phyloP scores from a whole-genome alignment of 257 asterid species.

The Jasminum sambac region DNA sequence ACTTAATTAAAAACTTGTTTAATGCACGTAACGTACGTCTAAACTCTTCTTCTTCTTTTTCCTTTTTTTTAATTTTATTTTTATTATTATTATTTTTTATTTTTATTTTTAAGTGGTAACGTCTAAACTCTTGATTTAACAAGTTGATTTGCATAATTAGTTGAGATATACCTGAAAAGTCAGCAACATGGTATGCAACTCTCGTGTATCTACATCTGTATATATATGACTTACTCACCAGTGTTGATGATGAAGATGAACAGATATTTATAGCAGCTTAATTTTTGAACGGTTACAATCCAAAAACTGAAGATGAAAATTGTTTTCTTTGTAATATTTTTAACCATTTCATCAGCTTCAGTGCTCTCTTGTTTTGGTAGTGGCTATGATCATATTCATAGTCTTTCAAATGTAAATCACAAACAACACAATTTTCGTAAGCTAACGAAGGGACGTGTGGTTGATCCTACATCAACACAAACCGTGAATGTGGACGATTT shows the following conservation, averaged over 20 bases:
- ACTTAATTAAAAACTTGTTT: neutral
- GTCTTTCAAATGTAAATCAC: neutral
- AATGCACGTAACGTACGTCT: neutral
- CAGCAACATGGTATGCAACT: neutral
- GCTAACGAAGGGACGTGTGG: conserved; percentile 2
- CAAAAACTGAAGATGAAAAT: conserved; percentile 15
- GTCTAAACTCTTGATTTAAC: neutral
- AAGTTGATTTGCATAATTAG: too few species aligned
- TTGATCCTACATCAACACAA: neutral
- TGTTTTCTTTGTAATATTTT: conserved; percentile 11
- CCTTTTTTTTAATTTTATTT: too few species aligned
- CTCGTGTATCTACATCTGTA: conserved; percentile 8
- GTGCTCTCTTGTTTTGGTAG: conserved; percentile 21
- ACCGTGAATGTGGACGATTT: conserved; percentile 56
- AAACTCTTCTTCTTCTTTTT: too few species aligned
- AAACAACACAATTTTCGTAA: neutral
- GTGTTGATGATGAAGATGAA: neutral
- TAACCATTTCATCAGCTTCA: conserved; percentile 17
- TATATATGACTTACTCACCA: neutral
- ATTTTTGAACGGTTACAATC: neutral
- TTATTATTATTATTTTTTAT: too few species aligned
- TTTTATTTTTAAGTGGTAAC: too few species aligned
- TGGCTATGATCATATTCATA: neutral
- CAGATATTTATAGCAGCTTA: too few species aligned
- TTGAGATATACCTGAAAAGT: too few species aligned